Conservation (phyloP, 192 early-diverging fungal species). For the Coemansia asiatica region DNA sequence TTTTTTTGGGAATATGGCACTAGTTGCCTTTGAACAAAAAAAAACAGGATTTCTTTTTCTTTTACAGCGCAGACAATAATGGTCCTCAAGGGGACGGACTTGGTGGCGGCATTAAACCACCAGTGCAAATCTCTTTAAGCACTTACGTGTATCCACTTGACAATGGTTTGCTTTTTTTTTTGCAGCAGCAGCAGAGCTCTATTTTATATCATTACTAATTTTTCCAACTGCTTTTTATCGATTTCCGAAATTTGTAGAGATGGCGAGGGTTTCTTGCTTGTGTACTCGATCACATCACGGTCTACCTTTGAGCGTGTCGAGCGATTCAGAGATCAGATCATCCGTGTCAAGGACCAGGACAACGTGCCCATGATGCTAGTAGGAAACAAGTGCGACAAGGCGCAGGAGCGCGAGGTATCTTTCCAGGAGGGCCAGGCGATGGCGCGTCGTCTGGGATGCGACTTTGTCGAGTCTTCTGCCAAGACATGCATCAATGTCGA, state of each 20-base stretch:
- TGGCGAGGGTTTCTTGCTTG: slow-evolving; percentile 88
- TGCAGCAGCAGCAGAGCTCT: no score
- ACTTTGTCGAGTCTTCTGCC: slow-evolving; percentile 88
- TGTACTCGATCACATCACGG: slow-evolving; percentile 87
- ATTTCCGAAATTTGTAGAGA: slow-evolving; percentile 42
- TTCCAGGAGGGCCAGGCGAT: slow-evolving; percentile 79
- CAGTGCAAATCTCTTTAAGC: not conserved
- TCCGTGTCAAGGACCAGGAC: slow-evolving; percentile 88
- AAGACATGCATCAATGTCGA: slow-evolving; percentile 93
- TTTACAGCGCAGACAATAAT: not conserved
- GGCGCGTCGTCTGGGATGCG: slow-evolving; percentile 72
- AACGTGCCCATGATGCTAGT: slow-evolving; percentile 86
- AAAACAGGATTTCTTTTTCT: not conserved
- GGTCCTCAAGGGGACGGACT: no score
- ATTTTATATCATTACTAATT: no score
- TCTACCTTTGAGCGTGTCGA: slow-evolving; percentile 87
- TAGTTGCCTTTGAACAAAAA: not conserved
- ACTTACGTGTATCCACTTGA: no score
- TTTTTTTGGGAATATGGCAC: not conserved
- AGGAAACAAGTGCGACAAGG: slow-evolving; percentile 93
- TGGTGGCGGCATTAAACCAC: not conserved
- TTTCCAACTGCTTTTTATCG: not conserved
- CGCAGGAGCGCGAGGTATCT: slow-evolving; percentile 80
- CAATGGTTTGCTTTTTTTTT: not conserved
- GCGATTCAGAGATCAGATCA: slow-evolving; percentile 83